Evolutionary conservation across 108 stramenopile species (phyloP).

Genomic region (Pseudonitzschia delicatissima): DNA sequence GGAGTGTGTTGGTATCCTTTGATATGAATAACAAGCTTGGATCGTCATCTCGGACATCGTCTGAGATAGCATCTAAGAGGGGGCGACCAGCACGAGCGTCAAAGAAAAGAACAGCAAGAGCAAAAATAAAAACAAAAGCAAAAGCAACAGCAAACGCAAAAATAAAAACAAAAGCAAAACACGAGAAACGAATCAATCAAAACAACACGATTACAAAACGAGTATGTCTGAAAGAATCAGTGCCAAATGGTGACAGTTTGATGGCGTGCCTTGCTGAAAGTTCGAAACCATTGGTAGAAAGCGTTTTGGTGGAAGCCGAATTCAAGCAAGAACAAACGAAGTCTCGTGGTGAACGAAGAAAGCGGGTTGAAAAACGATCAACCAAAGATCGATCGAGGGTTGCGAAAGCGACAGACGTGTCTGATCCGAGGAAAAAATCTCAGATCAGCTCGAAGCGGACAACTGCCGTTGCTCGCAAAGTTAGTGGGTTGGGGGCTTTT

Average conservation of each 20-base stretch:
- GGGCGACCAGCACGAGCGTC: background rate
- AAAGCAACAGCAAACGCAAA: background rate
- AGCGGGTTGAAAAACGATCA: background rate
- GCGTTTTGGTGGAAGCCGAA: background rate
- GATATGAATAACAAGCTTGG: background rate
- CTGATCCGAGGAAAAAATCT: background rate
- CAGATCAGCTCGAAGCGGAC: background rate
- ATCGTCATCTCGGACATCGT: too few relatives aligned
- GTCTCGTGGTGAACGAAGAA: background rate
- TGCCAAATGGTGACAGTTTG: conserved; percentile 3
- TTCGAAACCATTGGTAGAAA: background rate
- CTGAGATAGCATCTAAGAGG: too few relatives aligned
- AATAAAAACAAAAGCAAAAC: background rate
- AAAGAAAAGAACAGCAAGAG: background rate
- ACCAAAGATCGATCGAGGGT: background rate
- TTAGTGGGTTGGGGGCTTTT: conserved; percentile 1
- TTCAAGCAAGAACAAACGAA: background rate
- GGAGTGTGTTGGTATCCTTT: background rate
- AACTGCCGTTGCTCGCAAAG: background rate
- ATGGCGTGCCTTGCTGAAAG: background rate
- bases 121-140: background rate
- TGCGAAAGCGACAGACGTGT: background rate
- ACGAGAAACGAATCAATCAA: too few relatives aligned
- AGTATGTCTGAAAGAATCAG: background rate
- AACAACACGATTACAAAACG: background rate